Percentiles rank a stretch among this genome's conserved stretches.
Evolutionary conservation across 1,139 yeast genomes (phyloP).

Genomic region (Lipomyces yarrowii): DNA sequence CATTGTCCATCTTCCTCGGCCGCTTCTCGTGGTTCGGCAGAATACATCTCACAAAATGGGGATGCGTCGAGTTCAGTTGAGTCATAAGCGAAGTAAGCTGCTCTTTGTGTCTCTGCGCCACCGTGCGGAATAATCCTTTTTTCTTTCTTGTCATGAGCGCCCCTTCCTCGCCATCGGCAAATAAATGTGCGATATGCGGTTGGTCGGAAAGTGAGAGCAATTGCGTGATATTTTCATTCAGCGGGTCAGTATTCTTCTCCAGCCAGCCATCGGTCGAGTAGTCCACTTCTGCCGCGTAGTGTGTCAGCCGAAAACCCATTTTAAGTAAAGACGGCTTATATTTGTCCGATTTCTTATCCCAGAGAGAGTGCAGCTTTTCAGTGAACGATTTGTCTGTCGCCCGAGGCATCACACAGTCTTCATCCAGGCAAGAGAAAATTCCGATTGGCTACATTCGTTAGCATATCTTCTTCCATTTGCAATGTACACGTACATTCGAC

Average conservation of each 20-base stretch:
- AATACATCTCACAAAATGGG: conserved; percentile 96
- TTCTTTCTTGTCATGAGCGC: conserved; percentile 35
- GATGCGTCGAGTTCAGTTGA: conserved; percentile 79
- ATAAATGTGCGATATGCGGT: conserved; percentile 53
- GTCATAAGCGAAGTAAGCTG: conserved; percentile 74
- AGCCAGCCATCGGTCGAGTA: conserved; percentile 92
- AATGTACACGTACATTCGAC: conserved; percentile 38
- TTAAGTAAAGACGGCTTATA: conserved; percentile 67
- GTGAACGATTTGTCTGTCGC: conserved; percentile 82
- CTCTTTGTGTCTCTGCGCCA: conserved; percentile 74
- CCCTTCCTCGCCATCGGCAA: conserved; percentile 41
- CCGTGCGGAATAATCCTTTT: conserved; percentile 67
- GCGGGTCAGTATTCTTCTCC: conserved; percentile 91
- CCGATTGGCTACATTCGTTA: conserved; percentile 62
- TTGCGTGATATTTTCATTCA: conserved; percentile 71
- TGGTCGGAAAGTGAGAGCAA: conserved; percentile 61
- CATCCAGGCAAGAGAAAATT: conserved; percentile 85
- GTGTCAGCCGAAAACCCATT: conserved; percentile 71
- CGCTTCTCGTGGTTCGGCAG: conserved; percentile 80
- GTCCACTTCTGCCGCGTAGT: conserved; percentile 95
- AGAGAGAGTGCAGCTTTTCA: conserved; percentile 69
- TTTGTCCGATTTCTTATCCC: conserved; percentile 61
- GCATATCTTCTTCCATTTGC: conserved; percentile 1
- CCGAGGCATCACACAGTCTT: conserved; percentile 93
- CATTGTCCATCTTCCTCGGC: conserved; percentile 72